Evolutionary conservation across 352 stramenopile genomes (phyloP).

Genomic region (Pythium rhizo-oryzae): DNA sequence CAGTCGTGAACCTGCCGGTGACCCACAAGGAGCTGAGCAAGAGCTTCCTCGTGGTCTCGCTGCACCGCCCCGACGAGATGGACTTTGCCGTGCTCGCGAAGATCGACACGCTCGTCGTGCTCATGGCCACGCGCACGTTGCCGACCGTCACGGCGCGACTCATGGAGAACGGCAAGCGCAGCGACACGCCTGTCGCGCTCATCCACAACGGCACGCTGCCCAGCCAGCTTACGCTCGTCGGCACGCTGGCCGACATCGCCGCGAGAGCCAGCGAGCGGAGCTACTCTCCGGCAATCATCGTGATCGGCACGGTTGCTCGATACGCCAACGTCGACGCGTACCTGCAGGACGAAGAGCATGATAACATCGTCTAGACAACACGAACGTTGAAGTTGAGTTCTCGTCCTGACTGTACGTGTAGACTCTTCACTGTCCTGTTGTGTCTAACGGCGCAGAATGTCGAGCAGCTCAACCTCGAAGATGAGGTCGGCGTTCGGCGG

Average conservation of each 20-base stretch:
- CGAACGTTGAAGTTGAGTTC: background rate
- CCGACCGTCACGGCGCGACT: constrained; percentile 45
- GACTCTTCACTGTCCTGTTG: no score
- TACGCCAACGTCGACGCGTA: constrained; percentile 61
- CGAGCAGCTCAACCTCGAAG: constrained; percentile 94
- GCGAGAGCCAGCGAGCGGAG: constrained; percentile 48
- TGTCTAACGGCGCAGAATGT: constrained; percentile 49
- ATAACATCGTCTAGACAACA: constrained; percentile 26
- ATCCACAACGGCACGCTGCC: constrained; percentile 66
- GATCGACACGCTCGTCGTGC: constrained; percentile 56
- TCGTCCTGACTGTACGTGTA: no score
- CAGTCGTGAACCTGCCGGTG: constrained; percentile 63
- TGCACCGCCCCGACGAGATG: constrained; percentile 72
- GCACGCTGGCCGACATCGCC: constrained; percentile 53
- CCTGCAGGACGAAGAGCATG: constrained; percentile 46
- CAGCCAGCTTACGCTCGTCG: constrained; percentile 54
- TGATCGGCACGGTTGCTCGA: constrained; percentile 60
- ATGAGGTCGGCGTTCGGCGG: constrained; percentile 92
- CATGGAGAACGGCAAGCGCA: constrained; percentile 39
- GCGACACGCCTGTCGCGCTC: constrained; percentile 55
- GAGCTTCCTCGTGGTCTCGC: constrained; percentile 63
- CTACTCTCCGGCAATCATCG: constrained; percentile 76
- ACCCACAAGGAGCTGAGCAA: constrained; percentile 73
- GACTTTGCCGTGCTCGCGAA: constrained; percentile 52
- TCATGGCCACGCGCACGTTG: constrained; percentile 67